A percentile compares a stretch with the other conserved stretches of the same genome.
Conservation (phyloP, 208 protist species). For the Endotrypanum monterogeii region DNA sequence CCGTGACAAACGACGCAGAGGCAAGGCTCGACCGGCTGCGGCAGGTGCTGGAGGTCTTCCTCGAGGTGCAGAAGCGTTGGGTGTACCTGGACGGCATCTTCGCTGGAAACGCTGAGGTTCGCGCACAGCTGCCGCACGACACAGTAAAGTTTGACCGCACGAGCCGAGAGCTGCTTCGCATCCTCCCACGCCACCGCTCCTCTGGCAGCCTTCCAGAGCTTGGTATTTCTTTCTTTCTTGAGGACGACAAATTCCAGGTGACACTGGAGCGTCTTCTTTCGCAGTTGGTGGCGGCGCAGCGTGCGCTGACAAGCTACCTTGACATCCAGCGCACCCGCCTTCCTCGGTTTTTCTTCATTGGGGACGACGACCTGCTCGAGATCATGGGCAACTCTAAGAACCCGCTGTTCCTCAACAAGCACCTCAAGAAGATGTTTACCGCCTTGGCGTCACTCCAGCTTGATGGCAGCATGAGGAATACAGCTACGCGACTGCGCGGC, state of each 20-base stretch:
- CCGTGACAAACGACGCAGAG: conserved; percentile 89
- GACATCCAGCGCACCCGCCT: conserved; percentile 97
- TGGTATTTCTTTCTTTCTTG: conserved; percentile 89
- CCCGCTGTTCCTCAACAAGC: conserved; percentile 94
- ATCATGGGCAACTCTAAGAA: conserved; percentile 98
- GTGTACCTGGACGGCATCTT: conserved; percentile 99
- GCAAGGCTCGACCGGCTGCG: conserved; percentile 92
- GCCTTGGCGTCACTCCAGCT: conserved; percentile 92
- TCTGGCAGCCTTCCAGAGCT: conserved; percentile 51
- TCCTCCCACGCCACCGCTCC: conserved; percentile 90
- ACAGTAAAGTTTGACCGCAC: conserved; percentile 93
- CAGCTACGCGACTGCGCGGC: conserved; percentile 62
- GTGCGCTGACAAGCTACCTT: conserved; percentile 97
- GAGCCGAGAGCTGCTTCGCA: conserved; percentile 93
- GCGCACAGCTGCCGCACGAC: conserved; percentile 95
- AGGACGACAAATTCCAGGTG: conserved; percentile 88
- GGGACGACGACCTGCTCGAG: conserved; percentile 99
- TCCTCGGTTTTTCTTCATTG: conserved; percentile 99
- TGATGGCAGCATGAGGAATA: conserved; percentile 20
- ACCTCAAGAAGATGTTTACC: conserved; percentile 99
- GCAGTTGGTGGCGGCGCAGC: conserved; percentile 95
- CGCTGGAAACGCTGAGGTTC: conserved; percentile 94
- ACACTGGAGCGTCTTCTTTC: conserved; percentile 93
- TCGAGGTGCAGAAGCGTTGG: conserved; percentile 98
- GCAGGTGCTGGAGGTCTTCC: conserved; percentile 91